Evolutionary conservation across 2,329 filamentous ascomycete species (phyloP), one percentile per base, ranked within the genome.

Genomic region (Aspergillus fumigatus): DNA sequence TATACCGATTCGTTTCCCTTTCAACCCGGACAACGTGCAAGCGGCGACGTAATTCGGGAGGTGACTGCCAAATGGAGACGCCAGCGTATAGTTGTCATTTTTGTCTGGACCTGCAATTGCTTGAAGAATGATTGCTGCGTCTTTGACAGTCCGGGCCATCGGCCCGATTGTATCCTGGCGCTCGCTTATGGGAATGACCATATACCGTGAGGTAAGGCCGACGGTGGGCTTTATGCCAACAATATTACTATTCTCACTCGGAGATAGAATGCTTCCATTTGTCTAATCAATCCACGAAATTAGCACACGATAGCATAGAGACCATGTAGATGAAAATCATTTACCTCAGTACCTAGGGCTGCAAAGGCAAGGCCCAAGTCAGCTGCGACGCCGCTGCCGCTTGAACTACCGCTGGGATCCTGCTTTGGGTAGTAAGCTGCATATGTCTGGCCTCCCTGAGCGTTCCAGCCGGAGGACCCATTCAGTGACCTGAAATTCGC

Each of bases 181-280:
- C 60, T 82, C 74, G 27, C 77, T 80, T 56, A 90, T 84, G 0
- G 88, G 88, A 10, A 90, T 82, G 1, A 89, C 86, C 4, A 87
- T 75, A 43, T 67, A 62, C 4, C 70, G 75, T 1, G 83, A 85
- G 0, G 82, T 88, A 3, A 89, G 74, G 0, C 86, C 87, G 1
- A 88, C 83, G 0, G 85, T 87, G 1, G 86, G 84, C 66, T 86
- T 87, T 67, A 90, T 85, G 1, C 84, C 87, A 0, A 88, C 86
- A 1, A 88, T 67, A 55, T 86, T 87, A 73, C 83, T 88, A 4
- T 74, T 65, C 45, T 73, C 64, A 49, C 67, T 65, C 0, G 88
- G 87, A 9, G 77, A 78, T 3, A 88, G 66, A 53, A 90, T 88
- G 19, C 82, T 86, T 3, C 86, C 87, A 57, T 79, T 78, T 0